Evolutionary conservation across 129 eudicot genomes (phyloP).

Genomic region (Flaveria ramosissima): DNA sequence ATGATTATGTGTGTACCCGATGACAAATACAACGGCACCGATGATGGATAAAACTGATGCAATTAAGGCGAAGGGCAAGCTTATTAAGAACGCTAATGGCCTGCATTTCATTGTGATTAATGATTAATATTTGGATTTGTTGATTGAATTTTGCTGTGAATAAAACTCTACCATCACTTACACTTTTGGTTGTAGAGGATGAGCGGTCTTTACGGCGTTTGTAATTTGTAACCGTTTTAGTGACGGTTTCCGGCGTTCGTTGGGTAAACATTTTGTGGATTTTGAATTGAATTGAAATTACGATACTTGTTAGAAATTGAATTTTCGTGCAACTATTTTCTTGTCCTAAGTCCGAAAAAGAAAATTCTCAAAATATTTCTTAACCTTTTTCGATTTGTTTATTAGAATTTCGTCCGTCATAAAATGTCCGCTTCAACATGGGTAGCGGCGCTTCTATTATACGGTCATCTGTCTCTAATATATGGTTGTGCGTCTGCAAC

Average conservation of each 20-base stretch:
- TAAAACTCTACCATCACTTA: constrained; percentile 1
- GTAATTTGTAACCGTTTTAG: constrained; percentile 9
- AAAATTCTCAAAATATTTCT: too few species aligned
- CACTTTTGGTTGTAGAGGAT: constrained; percentile 14
- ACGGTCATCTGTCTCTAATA: too few species aligned
- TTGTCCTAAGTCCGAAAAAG: too few species aligned
- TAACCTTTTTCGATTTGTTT: too few species aligned
- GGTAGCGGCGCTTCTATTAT: too few species aligned
- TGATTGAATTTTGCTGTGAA: constrained; percentile 9
- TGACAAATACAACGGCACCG: constrained; percentile 43
- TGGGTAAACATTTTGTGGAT: background rate
- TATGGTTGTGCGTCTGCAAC: too few species aligned
- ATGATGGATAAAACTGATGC: constrained; percentile 44
- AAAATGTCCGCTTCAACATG: too few species aligned
- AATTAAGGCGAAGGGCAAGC: constrained; percentile 57
- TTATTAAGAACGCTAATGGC: constrained; percentile 56
- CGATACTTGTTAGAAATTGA: background rate
- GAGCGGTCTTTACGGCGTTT: constrained; percentile 17
- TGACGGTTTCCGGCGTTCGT: constrained; percentile 22
- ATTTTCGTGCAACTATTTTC: background rate
- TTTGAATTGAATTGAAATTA: background rate
- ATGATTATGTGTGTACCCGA: constrained; percentile 42
- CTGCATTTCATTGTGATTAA: constrained; percentile 42
- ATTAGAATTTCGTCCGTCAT: too few species aligned
- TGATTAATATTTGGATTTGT: background rate